These are phyloP conservation scores for Epichloe typhina DNA, from an alignment of 2,329 filamentous ascomycete genomes.

Conservation along the genomic window DNA sequence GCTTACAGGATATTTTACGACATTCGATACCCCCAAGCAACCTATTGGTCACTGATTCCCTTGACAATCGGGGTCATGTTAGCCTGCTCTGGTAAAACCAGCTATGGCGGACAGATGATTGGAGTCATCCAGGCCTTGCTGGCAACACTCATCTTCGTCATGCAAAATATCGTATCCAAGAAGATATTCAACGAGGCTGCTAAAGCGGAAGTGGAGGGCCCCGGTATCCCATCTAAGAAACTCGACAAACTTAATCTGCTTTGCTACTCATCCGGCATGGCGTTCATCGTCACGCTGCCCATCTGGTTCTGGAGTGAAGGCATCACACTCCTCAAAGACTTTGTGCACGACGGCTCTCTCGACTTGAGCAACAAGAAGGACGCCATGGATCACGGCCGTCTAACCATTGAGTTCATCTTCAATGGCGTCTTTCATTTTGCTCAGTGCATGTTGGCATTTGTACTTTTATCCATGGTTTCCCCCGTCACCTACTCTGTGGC, in stretches of 20 bases:
- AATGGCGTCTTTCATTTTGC: slow-evolving; percentile 95
- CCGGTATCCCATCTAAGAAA: slow-evolving; percentile 53
- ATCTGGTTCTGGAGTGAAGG: slow-evolving; percentile 94
- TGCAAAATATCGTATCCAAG: slow-evolving; percentile 97
- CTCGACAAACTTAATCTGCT: slow-evolving; percentile 93
- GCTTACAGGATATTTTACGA: slow-evolving; percentile 84
- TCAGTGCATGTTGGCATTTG: slow-evolving; percentile 90
- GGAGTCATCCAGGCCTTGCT: slow-evolving; percentile 83
- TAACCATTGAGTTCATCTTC: slow-evolving; percentile 80
- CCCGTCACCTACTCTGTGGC: slow-evolving; percentile 97
- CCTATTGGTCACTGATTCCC: slow-evolving; percentile 81
- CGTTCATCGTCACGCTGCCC: slow-evolving; percentile 75
- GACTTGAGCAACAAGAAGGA: slow-evolving; percentile 45
- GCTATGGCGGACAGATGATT: slow-evolving; percentile 71
- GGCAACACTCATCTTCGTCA: slow-evolving; percentile 90
- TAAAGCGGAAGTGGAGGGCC: slow-evolving; percentile 64
- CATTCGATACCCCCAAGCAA: slow-evolving; percentile 75
- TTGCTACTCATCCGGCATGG: slow-evolving; percentile 91
- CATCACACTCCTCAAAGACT: slow-evolving; percentile 60
- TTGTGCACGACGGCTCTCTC: slow-evolving; percentile 69
- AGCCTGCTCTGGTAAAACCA: slow-evolving; percentile 73
- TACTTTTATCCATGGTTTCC: slow-evolving; percentile 82
- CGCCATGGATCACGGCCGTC: slow-evolving; percentile 61
- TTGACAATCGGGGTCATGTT: slow-evolving; percentile 91
- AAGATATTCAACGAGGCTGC: slow-evolving; percentile 92